Conservation (phyloP, 1,139 yeast species). For the Candida mesenterica region DNA sequence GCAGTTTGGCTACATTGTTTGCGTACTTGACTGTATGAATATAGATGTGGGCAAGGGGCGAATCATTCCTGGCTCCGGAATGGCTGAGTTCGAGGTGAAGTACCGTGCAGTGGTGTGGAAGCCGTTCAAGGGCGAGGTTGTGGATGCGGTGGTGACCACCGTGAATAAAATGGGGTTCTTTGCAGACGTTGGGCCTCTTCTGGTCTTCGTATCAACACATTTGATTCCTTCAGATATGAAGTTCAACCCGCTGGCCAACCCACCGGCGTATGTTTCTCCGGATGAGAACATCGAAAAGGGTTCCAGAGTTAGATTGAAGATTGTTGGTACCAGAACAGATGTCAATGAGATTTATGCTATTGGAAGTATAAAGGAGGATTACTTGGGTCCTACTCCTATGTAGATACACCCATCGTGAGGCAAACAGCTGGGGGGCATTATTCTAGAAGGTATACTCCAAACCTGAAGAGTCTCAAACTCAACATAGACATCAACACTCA, state of each 20-base stretch:
- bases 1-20: conserved; percentile 94
- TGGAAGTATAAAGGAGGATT: conserved; percentile 97
- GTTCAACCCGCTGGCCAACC: conserved; percentile 93
- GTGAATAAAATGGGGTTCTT: conserved; percentile 96
- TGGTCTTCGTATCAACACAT: conserved; percentile 93
- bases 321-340: conserved; percentile 96
- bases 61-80: conserved; percentile 84
- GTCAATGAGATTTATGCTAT: conserved; percentile 96
- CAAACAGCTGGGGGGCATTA: too few species aligned
- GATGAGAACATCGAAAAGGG: conserved; percentile 96
- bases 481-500: too few species aligned
- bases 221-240: conserved; percentile 92
- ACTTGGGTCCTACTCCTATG: conserved; percentile 75
- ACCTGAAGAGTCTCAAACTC: too few species aligned
- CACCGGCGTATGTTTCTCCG: conserved; percentile 96
- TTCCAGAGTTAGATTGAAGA: conserved; percentile 87
- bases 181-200: conserved; percentile 96
- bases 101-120: conserved; percentile 98
- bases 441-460: too few species aligned
- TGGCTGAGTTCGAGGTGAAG: conserved; percentile 95
- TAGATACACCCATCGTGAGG: too few species aligned
- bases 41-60: conserved; percentile 95
- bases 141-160: conserved; percentile 91
- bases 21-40: conserved; percentile 92
- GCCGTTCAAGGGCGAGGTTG: conserved; percentile 98